Base-by-base conservation (phyloP, 2,329 filamentous ascomycete genomes). In the Claviceps sp. region DNA sequence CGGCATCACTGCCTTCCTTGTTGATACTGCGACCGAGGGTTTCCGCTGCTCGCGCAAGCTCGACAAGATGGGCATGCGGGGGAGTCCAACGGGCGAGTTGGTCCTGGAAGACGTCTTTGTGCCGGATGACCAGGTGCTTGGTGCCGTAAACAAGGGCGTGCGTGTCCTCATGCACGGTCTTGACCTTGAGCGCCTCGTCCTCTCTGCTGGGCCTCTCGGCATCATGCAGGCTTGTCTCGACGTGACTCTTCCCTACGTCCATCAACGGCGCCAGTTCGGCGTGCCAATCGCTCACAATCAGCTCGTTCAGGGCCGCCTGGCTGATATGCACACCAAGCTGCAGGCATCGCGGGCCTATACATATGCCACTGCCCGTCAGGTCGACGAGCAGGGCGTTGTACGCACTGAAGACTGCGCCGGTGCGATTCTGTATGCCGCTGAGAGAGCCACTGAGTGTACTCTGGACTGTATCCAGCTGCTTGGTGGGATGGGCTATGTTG, bases 21-120 rank as follows among this genome's bases (percentile, higher is more conserved):
- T 97, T 41, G 84, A 94, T 59, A 81, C 78, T 3, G 76, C 74
- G 51, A 48, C 77, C 38, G 70, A 81, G 40, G 91, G 93, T 44
- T 97, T 96, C 73, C 85, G 82, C 56, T 90, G 89, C 61, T 82
- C 89, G 6, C 78, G 88, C 56, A 97, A 97, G 70, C 81, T 97
- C 18, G 91, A 97, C 75, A 97, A 98, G 72, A 85, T 98, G 68
- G 93, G 93, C 59, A 98, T 98, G 93, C 81, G 93, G 53, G 93
- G 93, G 54, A 93, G 87, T 59, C 96, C 96, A 70, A 97, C 93
- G 0, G 93, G 93, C 61, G 93, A 97, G 69, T 78, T 97, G 24
- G 79, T 91, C 52, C 94, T 97, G 59, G 89, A 95, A 56, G 76
- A 84, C 58, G 89, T 96, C 53, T 95, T 96, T 63, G 89, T 97